Evolutionary conservation across 169 alveolate genomes (phyloP).

Genomic region (Plasmodium coatneyi): DNA sequence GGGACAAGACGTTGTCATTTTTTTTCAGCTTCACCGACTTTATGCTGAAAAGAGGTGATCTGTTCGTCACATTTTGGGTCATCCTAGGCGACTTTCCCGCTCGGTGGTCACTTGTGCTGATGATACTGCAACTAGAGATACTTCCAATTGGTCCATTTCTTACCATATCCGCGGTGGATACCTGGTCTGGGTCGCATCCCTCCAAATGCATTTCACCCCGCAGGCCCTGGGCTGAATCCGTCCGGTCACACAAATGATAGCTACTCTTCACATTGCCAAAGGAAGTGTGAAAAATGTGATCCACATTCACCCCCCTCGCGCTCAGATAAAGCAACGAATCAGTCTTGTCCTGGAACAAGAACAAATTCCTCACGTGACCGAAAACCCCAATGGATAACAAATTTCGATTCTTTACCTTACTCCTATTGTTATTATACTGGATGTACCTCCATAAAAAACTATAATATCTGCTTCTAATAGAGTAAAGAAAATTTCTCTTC

Average conservation of each 20-base stretch:
- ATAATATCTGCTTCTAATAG: conserved; percentile 48
- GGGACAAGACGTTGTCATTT: conserved; percentile 31
- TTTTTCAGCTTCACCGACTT: conserved; percentile 45
- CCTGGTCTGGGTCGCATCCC: too few relatives aligned
- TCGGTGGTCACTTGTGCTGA: background rate
- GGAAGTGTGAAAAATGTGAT: conserved; percentile 34
- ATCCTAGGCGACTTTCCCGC: background rate
- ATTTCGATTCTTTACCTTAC: conserved; percentile 14
- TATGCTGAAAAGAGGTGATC: conserved; percentile 10
- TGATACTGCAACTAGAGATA: background rate
- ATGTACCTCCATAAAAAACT: conserved; percentile 45
- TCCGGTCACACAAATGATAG: background rate
- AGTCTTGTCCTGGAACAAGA: conserved; percentile 30
- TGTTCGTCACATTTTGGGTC: conserved; percentile 4
- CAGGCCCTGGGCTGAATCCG: background rate
- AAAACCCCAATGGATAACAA: conserved; percentile 40
- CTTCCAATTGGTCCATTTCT: background rate
- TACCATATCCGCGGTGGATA: background rate
- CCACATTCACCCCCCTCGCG: background rate
- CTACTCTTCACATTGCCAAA: background rate
- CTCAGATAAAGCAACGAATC: conserved; percentile 42
- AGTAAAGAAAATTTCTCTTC: conserved; percentile 36
- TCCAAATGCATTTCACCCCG: background rate
- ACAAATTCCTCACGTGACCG: conserved; percentile 25
- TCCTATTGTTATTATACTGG: conserved; percentile 29